Percentiles rank a stretch among this genome's conserved stretches.
Evolutionary conservation across 208 protist species (phyloP).

Genomic region (Trypanosoma caninum): DNA sequence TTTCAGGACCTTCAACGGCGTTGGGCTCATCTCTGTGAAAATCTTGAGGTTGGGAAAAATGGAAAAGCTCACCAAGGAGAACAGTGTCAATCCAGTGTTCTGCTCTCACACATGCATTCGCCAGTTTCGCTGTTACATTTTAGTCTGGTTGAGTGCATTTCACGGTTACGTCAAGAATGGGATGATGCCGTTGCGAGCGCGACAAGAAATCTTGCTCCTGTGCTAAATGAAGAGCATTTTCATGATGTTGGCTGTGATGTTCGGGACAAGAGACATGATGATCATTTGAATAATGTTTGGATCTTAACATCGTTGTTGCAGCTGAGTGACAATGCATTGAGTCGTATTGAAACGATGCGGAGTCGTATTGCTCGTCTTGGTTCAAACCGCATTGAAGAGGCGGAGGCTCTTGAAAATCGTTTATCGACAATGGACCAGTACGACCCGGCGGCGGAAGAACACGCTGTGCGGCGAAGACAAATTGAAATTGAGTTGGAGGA

Average conservation of each 20-base stretch:
- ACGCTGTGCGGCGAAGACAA: slow-evolving; percentile 15
- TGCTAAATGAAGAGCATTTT: background rate
- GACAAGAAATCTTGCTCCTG: background rate
- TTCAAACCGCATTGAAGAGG: slow-evolving; percentile 30
- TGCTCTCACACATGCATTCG: background rate
- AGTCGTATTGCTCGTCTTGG: slow-evolving; percentile 35
- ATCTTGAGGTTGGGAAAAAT: background rate
- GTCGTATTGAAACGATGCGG: slow-evolving; percentile 35
- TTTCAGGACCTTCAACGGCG: slow-evolving; percentile 19
- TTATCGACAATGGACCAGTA: slow-evolving; percentile 35
- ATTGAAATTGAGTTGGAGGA: slow-evolving; percentile 29
- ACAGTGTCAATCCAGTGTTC: background rate
- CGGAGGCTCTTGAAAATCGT: slow-evolving; percentile 25
- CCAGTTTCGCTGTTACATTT: background rate
- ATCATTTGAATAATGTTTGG: background rate
- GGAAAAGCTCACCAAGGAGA: background rate
- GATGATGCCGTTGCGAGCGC: background rate
- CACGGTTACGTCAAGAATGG: background rate
- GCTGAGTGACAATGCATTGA: slow-evolving; percentile 33
- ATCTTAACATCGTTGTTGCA: slow-evolving; percentile 23
- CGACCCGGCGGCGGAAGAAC: slow-evolving; percentile 38
- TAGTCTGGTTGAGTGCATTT: background rate
- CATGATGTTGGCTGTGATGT: background rate
- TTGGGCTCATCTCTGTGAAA: background rate
- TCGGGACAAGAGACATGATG: background rate